Evolutionary conservation across 768 basidiomycete species (phyloP), one percentile per base, ranked within the genome.

Genomic region (Russula emetica): DNA sequence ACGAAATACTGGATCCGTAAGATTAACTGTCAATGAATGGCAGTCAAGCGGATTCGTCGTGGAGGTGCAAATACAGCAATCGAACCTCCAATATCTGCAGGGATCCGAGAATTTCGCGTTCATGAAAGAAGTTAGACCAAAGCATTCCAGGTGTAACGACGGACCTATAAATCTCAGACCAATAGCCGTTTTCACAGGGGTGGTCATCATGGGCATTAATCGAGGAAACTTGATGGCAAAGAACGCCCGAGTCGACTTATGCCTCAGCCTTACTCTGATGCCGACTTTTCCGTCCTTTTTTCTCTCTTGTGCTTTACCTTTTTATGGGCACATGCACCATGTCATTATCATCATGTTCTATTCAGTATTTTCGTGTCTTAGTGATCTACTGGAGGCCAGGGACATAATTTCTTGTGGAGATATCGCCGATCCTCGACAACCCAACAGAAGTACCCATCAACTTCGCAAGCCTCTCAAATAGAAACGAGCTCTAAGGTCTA

Each of bases 91-190:
- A 69, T 58, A 22, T 68, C 67, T 60, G 54, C 49, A 49, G 6
- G 5, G 61, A 83, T 89, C 83, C 79, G 90, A 34, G 36, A 36
- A 24, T 11, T 47, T 22, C 45, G 9, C n/a, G 44, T 45, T 22
- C 10, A 42, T 44, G 16, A 26, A 3, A 26, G 44, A 2, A 7
- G n/a, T 5, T 16, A 14, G 28, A 28, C 18, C 1, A 18, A 20
- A 14, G 16, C 26, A 20, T 28, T 54, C 42, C 42, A 13, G 1
- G 28, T 28, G 30, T 11, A 57, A 34, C 3, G 11, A 63, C 62
- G 22, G 52, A 58, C 62, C 62, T 44, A 63, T 53, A 18, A 58
- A 63, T 14, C 56, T 51, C 32, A 53, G 42, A 51, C 42, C 32
- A n/a, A 18, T 24, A 24, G 42, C n/a, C 28, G 34, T 34, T 24